Evolutionary conservation across 192 early-diverging fungal genomes (phyloP).

Genomic region (Hyaloraphidium curvatum): DNA sequence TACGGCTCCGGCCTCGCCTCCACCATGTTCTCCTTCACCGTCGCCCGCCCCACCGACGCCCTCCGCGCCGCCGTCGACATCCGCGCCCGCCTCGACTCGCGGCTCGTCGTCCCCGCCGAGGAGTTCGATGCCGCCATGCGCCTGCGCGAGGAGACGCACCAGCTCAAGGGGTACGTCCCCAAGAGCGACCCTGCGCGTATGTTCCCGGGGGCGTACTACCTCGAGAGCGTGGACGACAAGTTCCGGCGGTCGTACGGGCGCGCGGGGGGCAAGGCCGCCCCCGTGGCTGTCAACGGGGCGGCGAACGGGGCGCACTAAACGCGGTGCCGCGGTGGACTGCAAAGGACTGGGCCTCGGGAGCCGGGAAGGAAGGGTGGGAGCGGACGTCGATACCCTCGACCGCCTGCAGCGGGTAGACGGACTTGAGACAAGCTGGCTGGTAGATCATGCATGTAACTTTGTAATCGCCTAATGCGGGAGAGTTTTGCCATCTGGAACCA

Average conservation of each 20-base stretch:
- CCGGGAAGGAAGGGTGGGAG: too few species aligned
- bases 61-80: constrained; percentile 47
- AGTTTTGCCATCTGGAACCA: too few species aligned
- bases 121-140: constrained; percentile 63
- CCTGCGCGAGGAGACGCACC: constrained; percentile 72
- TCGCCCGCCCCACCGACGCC: constrained; percentile 36
- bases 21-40: constrained; percentile 80
- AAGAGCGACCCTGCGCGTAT: constrained; percentile 23
- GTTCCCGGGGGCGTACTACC: constrained; percentile 69
- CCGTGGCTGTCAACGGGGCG: not conserved
- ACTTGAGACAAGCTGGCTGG: too few species aligned
- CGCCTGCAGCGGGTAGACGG: too few species aligned
- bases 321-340: not conserved
- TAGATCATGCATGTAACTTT: too few species aligned
- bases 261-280: not conserved
- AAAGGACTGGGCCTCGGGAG: not conserved
- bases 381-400: too few species aligned
- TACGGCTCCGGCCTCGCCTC: constrained; percentile 94
- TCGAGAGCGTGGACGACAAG: constrained; percentile 75
- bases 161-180: constrained; percentile 61
- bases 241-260: constrained; percentile 76
- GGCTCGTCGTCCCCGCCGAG: constrained; percentile 53
- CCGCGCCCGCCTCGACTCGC: constrained; percentile 42
- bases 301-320: not conserved
- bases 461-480: too few species aligned